Percentiles rank a stretch among this genome's conserved stretches.
Evolutionary conservation across 805 yeast species (phyloP).

Genomic region (Candida quercuum): DNA sequence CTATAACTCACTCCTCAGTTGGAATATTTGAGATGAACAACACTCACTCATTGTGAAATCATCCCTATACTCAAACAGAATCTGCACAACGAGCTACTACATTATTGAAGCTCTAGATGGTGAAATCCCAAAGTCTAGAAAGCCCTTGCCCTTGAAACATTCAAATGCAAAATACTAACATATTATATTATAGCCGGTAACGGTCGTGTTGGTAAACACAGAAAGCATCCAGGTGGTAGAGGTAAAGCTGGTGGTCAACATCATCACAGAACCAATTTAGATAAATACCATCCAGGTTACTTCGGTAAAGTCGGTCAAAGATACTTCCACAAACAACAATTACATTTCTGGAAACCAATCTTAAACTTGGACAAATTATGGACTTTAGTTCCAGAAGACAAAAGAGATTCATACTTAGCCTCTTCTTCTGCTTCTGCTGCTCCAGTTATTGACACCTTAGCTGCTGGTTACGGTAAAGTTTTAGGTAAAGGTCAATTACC

Average conservation of each 20-base stretch:
- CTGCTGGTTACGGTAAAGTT: conserved; percentile 99
- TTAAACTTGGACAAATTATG: conserved; percentile 98
- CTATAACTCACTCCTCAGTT: no score
- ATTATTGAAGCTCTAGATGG: no score
- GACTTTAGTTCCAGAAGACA: conserved; percentile 90
- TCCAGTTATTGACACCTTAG: conserved; percentile 98
- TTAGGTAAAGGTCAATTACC: conserved; percentile 99
- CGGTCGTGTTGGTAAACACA: conserved; percentile 99
- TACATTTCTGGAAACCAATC: conserved; percentile 97
- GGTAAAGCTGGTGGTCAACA: conserved; percentile 99
- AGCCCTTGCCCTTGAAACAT: no score
- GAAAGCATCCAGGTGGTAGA: conserved; percentile 99
- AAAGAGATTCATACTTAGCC: conserved; percentile 90
- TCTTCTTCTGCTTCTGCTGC: conserved; percentile 84
- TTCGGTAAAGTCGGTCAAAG: conserved; percentile 99
- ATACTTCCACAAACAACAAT: conserved; percentile 94
- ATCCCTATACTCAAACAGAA: no score
- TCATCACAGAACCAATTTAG: conserved; percentile 99
- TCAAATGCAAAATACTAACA: conserved; percentile 27
- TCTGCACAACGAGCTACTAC: no score
- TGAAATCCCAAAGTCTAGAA: no score
- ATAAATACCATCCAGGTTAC: conserved; percentile 99
- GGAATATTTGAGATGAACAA: no score
- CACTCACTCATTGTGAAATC: no score
- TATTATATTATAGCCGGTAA: conserved; percentile 76